A percentile compares a stretch with the other conserved stretches of the same genome.
Conservation (phyloP, 441 rosid genomes). For the Codiaeum variegatum region DNA sequence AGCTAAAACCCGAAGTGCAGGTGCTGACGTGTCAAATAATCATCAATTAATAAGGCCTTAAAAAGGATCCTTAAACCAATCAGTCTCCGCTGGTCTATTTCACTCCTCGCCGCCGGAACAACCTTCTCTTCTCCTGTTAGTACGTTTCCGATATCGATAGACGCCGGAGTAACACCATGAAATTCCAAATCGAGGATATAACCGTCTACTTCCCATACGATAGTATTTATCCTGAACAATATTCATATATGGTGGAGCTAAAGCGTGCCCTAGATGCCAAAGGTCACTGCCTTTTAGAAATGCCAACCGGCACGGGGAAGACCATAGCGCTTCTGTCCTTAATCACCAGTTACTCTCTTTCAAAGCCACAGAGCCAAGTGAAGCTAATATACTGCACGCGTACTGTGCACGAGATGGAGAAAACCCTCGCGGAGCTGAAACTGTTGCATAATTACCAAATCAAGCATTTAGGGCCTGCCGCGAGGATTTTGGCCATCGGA, state of each 20-base stretch:
- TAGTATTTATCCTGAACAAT: conserved; percentile 85
- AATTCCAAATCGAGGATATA: conserved; percentile 79
- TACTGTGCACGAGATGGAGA: conserved; percentile 98
- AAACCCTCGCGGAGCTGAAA: conserved; percentile 83
- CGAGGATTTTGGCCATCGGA: conserved; percentile 74
- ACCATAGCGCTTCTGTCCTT: conserved; percentile 90
- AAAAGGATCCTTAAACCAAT: background rate
- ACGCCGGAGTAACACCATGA: conserved; percentile 37
- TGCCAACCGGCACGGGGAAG: conserved; percentile 98
- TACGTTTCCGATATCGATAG: background rate
- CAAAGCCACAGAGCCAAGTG: conserved; percentile 59
- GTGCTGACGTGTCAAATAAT: conserved; percentile 3
- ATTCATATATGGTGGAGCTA: conserved; percentile 85
- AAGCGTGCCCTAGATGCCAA: conserved; percentile 89
- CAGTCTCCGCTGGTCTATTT: background rate
- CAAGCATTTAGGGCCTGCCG: conserved; percentile 58
- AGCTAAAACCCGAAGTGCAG: background rate
- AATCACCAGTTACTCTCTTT: conserved; percentile 74
- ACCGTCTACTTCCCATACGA: conserved; percentile 89
- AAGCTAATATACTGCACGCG: conserved; percentile 95
- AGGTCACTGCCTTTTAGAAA: conserved; percentile 96
- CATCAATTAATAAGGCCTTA: background rate
- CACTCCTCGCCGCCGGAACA: background rate
- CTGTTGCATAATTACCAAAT: conserved; percentile 65
- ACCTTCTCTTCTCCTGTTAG: background rate